Conservation (phyloP, 805 yeast genomes). For the Hanseniaspora lachancei region DNA sequence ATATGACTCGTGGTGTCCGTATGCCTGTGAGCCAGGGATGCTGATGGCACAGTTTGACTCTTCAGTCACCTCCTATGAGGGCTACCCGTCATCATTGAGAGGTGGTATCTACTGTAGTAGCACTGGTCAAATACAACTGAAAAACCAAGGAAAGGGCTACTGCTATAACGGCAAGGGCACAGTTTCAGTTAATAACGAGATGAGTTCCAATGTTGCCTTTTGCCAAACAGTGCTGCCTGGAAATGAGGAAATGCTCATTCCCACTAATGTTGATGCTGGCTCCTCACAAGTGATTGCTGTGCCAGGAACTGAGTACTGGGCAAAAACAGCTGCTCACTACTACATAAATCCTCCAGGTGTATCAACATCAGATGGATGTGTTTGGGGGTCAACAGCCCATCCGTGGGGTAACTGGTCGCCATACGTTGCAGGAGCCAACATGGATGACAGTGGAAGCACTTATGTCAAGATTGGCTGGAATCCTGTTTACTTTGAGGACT, state of each 20-base stretch:
- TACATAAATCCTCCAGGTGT: conserved; percentile 78
- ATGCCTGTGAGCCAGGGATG: conserved; percentile 82
- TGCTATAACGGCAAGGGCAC: conserved; percentile 73
- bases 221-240: conserved; percentile 93
- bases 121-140: conserved; percentile 54
- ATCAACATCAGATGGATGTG: conserved; percentile 60
- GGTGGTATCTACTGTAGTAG: conserved; percentile 74
- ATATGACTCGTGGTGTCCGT: conserved; percentile 76
- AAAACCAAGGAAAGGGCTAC: conserved; percentile 42
- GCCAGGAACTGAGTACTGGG: conserved; percentile 76
- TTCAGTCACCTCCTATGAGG: conserved; percentile 47
- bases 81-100: conserved; percentile 60
- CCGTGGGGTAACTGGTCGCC: conserved; percentile 89
- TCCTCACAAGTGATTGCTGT: conserved; percentile 53
- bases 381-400: conserved; percentile 61
- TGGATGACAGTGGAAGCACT: conserved; percentile 56
- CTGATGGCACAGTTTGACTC: conserved; percentile 85
- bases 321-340: conserved; percentile 74
- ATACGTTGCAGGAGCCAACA: conserved; percentile 83
- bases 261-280: conserved; percentile 50
- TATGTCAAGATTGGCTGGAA: conserved; percentile 84
- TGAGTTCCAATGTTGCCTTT: conserved; percentile 54
- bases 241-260: conserved; percentile 86
- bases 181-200: conserved; percentile 45
- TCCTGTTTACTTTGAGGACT: conserved; percentile 60